These are phyloP conservation scores for Phytophthora pistaciae DNA, from an alignment of 352 stramenopile genomes.

Conservation along the genomic window DNA sequence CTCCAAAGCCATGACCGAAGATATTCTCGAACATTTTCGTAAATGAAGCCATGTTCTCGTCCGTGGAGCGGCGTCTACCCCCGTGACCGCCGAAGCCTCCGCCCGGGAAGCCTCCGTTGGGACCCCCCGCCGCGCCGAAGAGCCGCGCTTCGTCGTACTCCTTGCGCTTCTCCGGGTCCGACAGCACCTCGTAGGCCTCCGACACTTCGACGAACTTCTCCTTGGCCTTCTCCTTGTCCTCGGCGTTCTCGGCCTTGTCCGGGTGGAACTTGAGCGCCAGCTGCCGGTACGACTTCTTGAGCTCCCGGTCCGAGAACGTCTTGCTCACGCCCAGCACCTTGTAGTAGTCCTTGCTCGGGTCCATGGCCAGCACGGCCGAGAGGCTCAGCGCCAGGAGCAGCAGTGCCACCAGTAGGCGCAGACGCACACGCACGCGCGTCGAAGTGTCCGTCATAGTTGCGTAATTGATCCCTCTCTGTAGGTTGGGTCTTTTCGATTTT, in stretches of 20 bases:
- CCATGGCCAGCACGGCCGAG: slow-evolving; percentile 45
- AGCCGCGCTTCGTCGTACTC: slow-evolving; percentile 90
- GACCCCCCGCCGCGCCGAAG: slow-evolving; percentile 25
- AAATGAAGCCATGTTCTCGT: slow-evolving; percentile 77
- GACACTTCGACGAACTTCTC: slow-evolving; percentile 94
- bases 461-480: not conserved
- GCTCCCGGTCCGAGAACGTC: slow-evolving; percentile 76
- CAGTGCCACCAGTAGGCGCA: slow-evolving; percentile 33
- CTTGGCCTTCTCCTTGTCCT: slow-evolving; percentile 88
- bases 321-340: slow-evolving; percentile 81
- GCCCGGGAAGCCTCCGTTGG: slow-evolving; percentile 10
- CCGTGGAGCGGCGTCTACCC: slow-evolving; percentile 40
- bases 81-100: slow-evolving; percentile 34
- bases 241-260: slow-evolving; percentile 85
- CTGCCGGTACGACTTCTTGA: slow-evolving; percentile 85
- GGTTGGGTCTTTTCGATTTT: not conserved
- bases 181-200: slow-evolving; percentile 94
- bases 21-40: slow-evolving; percentile 92
- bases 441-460: not conserved
- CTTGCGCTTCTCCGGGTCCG: slow-evolving; percentile 87
- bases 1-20: slow-evolving; percentile 74
- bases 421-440: slow-evolving; percentile 2
- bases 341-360: slow-evolving; percentile 86
- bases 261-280: slow-evolving; percentile 79
- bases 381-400: slow-evolving; percentile 19